phyloP scores from a whole-genome alignment of 768 basidiomycete species.

The Leucocoprinus birnbaumii region DNA sequence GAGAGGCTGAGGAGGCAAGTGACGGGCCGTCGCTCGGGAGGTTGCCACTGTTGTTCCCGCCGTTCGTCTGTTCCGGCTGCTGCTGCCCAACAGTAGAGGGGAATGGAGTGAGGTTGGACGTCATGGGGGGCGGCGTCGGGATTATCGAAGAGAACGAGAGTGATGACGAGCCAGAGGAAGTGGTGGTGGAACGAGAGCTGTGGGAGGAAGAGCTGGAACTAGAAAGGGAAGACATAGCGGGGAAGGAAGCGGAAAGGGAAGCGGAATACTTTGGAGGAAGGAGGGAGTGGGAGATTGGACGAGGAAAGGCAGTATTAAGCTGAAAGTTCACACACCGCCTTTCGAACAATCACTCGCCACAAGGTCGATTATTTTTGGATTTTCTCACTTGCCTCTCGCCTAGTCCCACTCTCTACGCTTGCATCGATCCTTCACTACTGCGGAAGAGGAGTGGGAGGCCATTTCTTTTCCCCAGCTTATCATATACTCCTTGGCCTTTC shows the following conservation, averaged over 20 bases:
- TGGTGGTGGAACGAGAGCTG: neutral
- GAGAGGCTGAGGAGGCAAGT: slow-evolving; percentile 25
- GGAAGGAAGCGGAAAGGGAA: neutral
- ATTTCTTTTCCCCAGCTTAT: no score
- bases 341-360: no score
- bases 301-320: no score
- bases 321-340: neutral
- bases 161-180: neutral
- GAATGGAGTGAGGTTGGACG: slow-evolving; percentile 2
- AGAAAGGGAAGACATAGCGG: neutral
- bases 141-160: neutral
- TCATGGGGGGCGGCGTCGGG: no score
- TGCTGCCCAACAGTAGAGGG: no score
- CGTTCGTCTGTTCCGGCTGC: neutral
- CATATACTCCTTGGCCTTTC: no score
- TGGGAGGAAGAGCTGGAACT: neutral
- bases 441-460: no score
- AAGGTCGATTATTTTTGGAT: slow-evolving; percentile 10
- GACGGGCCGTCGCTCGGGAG: slow-evolving; percentile 6
- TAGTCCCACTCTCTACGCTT: neutral
- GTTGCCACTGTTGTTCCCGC: neutral
- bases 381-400: neutral
- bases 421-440: neutral
- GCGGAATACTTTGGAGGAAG: neutral
- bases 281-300: neutral